Base-by-base conservation (phyloP, 2,329 filamentous ascomycete genomes). In the Lasiodiplodia sp. region DNA sequence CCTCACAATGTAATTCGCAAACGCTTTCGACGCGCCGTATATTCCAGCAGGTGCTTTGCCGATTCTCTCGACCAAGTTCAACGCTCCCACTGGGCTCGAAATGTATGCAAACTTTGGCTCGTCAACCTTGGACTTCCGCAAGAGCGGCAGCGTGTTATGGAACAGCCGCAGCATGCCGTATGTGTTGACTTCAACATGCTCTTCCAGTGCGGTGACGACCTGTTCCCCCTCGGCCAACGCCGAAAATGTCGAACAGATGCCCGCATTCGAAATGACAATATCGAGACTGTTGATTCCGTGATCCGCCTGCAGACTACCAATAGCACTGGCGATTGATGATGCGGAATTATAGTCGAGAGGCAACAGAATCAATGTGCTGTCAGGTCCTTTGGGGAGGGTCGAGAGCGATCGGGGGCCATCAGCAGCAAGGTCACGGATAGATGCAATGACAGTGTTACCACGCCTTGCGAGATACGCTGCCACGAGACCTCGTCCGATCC, bases 161-260 rank as follows among this genome's bases (percentile, higher is more conserved):
- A 53, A 65, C 23, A 65, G 62, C 23, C 25, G 21, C 2, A 65
- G 25, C 10, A 47, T 25, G 8, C 28, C 62, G 6, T 53, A 53
- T 3, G 28, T 28, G 44, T 65, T 65, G 31, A 65, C 62, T 2
- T 53, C 47, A 18, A 65, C 44, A 23, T 53, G 44, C 44, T 53
- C 12, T 31, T 51, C 28, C 11, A 64, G 14, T 4, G 44, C 60
- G 23, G 23, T 25, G 14, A 44, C 23, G 2, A 44, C 18, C 1
- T 34, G 31, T 34, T 34, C 31, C 3, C 28, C 21, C 1, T 28
- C 31, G 11, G 60, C 60, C 8, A 64, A 21, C 1, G 40, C 23
- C 1, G 40, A 23, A 23, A 14, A 51, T 4, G 49, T 44, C 2
- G 40, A 25, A 7, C n/a, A 14, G 8, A 76, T 90, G 87, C 86